Evolutionary conservation across 305 asterid genomes (phyloP).

Genomic region (Fraxinus dipetala): DNA sequence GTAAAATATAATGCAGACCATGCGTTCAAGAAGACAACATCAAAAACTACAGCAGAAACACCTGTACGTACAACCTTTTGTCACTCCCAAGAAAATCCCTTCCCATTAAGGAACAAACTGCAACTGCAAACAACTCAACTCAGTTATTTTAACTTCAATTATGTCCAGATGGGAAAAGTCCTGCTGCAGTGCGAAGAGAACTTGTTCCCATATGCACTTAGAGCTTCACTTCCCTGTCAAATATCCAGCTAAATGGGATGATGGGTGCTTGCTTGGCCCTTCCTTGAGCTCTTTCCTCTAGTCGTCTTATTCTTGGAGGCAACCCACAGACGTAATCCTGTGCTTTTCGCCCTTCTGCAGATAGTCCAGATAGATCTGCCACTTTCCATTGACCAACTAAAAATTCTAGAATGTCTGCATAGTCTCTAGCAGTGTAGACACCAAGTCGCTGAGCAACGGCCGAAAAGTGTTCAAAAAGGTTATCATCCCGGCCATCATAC

Average conservation of each 20-base stretch:
- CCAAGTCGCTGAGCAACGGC: constrained; percentile 49
- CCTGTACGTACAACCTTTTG: neutral
- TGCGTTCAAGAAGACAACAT: neutral
- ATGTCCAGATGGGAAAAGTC: neutral
- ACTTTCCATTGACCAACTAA: constrained; percentile 51
- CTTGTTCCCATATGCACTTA: constrained; percentile 11
- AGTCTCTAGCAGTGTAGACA: constrained; percentile 47
- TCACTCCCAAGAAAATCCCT: too few relatives aligned
- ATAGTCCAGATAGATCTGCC: constrained; percentile 32
- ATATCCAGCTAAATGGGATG: constrained; percentile 48
- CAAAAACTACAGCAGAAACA: neutral
- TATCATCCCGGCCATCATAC: constrained; percentile 47
- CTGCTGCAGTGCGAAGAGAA: neutral
- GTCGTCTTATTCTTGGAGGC: constrained; percentile 37
- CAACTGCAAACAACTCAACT: too few relatives aligned
- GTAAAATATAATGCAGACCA: neutral
- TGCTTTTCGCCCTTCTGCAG: constrained; percentile 44
- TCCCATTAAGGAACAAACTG: too few relatives aligned
- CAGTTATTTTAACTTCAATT: neutral
- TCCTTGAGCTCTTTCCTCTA: constrained; percentile 52
- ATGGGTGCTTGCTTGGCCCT: constrained; percentile 32
- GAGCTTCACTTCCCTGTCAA: constrained; percentile 40
- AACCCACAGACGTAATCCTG: constrained; percentile 45
- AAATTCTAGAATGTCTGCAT: constrained; percentile 44
- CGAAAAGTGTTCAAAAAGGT: constrained; percentile 46